phyloP scores from a whole-genome alignment of 495 filamentous ascomycete genomes.

The Ascodesmis nigricans region DNA sequence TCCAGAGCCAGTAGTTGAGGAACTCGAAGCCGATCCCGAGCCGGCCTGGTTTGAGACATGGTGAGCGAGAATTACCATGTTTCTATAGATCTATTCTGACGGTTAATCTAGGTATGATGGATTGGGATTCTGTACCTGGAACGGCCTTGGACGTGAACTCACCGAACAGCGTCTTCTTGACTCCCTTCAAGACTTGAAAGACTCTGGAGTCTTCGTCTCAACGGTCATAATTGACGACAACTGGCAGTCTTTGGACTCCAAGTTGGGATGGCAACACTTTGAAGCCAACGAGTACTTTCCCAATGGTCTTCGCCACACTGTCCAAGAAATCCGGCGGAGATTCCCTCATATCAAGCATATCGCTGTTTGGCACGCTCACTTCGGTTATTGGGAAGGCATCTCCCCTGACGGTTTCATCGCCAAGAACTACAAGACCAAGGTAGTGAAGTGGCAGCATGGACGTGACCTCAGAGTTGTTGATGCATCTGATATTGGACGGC shows the following conservation, averaged over 20 bases:
- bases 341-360: conserved; percentile 61
- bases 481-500: conserved; percentile 39
- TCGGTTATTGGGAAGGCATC: conserved; percentile 91
- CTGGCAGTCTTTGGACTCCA: conserved; percentile 51
- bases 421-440: conserved; percentile 46
- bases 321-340: conserved; percentile 41
- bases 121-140: conserved; percentile 65
- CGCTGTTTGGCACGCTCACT: conserved; percentile 86
- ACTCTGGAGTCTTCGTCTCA: conserved; percentile 48
- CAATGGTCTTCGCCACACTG: conserved; percentile 44
- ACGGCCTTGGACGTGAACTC: conserved; percentile 61
- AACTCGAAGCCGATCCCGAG: conserved; percentile 26
- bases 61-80: conserved; percentile 24
- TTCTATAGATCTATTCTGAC: conserved; percentile 3
- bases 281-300: conserved; percentile 78
- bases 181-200: conserved; percentile 47
- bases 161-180: conserved; percentile 56
- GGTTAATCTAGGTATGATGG: conserved; percentile 38
- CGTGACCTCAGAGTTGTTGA: conserved; percentile 41
- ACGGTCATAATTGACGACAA: conserved; percentile 90
- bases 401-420: conserved; percentile 37
- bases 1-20: conserved; percentile 17
- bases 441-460: conserved; percentile 19
- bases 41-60: conserved; percentile 39
- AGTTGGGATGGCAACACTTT: conserved; percentile 30